phyloP scores from a whole-genome alignment of 176 grass and related monocot genomes.

The Pontederia paniculata region DNA sequence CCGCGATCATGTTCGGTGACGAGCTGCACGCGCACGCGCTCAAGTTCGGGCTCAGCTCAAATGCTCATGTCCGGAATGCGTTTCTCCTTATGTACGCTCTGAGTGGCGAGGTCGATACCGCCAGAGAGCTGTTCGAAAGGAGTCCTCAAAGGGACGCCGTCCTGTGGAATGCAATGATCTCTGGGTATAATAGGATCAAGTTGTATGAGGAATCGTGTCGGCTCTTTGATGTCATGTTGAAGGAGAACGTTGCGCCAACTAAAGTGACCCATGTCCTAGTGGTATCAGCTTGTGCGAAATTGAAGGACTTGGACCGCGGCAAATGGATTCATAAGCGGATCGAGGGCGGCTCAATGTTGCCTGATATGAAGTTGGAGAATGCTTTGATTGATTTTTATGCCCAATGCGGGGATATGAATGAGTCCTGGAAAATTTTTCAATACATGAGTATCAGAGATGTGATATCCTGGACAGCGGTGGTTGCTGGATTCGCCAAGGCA shows the following conservation, averaged over 20 bases:
- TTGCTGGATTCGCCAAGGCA: slow-evolving; percentile 32
- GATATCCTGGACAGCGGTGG: slow-evolving; percentile 63
- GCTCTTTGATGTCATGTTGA: slow-evolving; percentile 45
- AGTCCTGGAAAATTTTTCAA: slow-evolving; percentile 43
- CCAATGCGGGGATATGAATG: slow-evolving; percentile 43
- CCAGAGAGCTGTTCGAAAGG: slow-evolving; percentile 34
- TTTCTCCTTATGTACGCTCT: slow-evolving; percentile 45
- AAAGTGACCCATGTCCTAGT: slow-evolving; percentile 43
- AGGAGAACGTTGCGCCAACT: slow-evolving; percentile 21
- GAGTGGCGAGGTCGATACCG: slow-evolving; percentile 28
- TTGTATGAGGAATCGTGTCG: slow-evolving; percentile 28
- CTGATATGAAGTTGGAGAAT: slow-evolving; percentile 52
- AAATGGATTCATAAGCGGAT: slow-evolving; percentile 43
- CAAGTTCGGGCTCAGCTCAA: slow-evolving; percentile 41
- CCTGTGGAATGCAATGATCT: slow-evolving; percentile 65
- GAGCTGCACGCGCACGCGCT: slow-evolving; percentile 57
- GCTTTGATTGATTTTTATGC: slow-evolving; percentile 59
- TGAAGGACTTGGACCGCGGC: slow-evolving; percentile 32
- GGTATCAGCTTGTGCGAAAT: slow-evolving; percentile 48
- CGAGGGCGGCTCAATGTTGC: slow-evolving; percentile 20
- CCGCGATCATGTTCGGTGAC: background rate
- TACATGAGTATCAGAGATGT: slow-evolving; percentile 32
- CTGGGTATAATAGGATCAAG: slow-evolving; percentile 28
- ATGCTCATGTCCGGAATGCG: slow-evolving; percentile 31
- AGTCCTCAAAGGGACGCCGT: slow-evolving; percentile 10